phyloP scores from a whole-genome alignment of 1,284 basidiomycete species.

The Ustilago esculenta region DNA sequence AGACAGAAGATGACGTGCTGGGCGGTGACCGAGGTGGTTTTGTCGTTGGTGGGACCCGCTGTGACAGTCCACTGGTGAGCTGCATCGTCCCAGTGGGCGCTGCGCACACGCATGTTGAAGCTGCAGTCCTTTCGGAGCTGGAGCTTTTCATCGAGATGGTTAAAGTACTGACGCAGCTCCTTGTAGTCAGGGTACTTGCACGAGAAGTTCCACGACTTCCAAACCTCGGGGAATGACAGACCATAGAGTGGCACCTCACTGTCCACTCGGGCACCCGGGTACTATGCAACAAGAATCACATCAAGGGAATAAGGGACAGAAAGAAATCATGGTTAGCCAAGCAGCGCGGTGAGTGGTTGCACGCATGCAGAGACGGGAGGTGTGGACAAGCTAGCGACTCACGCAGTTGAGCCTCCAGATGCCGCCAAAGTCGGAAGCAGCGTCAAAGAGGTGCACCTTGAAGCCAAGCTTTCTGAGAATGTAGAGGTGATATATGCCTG shows the following conservation, averaged over 20 bases:
- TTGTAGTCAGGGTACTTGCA: slow-evolving; percentile 51
- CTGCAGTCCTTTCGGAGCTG: slow-evolving; percentile 49
- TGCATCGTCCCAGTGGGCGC: slow-evolving; percentile 43
- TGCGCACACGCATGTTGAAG: slow-evolving; percentile 45
- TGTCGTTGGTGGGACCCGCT: slow-evolving; percentile 32
- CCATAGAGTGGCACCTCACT: slow-evolving; percentile 50
- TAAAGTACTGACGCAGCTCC: slow-evolving; percentile 49
- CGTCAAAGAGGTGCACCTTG: slow-evolving; percentile 47
- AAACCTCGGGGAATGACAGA: slow-evolving; percentile 46
- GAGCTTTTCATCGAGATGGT: slow-evolving; percentile 50
- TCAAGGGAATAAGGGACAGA: too few relatives aligned
- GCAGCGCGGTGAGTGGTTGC: too few relatives aligned
- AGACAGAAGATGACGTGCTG: slow-evolving; percentile 53
- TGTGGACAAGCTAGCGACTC: neutral
- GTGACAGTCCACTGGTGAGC: slow-evolving; percentile 36
- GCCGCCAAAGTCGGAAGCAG: slow-evolving; percentile 49
- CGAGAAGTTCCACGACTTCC: slow-evolving; percentile 46
- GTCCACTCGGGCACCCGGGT: slow-evolving; percentile 50
- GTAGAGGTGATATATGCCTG: slow-evolving; percentile 42
- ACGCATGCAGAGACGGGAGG: too few relatives aligned
- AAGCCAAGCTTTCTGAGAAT: slow-evolving; percentile 43
- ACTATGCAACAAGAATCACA: too few relatives aligned
- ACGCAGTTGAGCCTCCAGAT: slow-evolving; percentile 47
- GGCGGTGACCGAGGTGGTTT: slow-evolving; percentile 26
- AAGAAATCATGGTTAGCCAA: too few relatives aligned